A percentile compares a stretch with the other conserved stretches of the same genome.
These are phyloP conservation scores for Colletotrichum tanaceti DNA, from an alignment of 2,329 filamentous ascomycete genomes.

Conservation along the genomic window DNA sequence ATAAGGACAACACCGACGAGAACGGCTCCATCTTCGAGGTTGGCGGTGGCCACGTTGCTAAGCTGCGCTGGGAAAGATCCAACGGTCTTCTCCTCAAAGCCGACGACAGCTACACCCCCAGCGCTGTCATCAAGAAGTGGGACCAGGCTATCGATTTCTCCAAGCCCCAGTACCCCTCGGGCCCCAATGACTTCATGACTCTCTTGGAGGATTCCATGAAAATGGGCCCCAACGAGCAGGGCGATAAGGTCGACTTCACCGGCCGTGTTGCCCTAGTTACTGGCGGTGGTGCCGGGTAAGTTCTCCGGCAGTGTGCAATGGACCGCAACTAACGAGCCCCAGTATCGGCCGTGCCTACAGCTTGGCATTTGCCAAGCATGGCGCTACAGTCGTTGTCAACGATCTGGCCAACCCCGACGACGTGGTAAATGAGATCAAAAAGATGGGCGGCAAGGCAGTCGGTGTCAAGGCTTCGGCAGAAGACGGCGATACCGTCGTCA, in stretches of 20 bases:
- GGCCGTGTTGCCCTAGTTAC: constrained; percentile 89
- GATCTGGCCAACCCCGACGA: constrained; percentile 92
- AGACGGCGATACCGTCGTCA: constrained; percentile 90
- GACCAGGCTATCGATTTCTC: constrained; percentile 88
- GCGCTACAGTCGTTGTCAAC: constrained; percentile 91
- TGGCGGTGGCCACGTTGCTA: constrained; percentile 91
- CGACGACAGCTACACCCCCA: constrained; percentile 87
- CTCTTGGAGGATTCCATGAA: constrained; percentile 87
- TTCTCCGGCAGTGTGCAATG: constrained; percentile 34
- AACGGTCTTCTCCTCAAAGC: constrained; percentile 89
- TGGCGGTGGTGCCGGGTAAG: constrained; percentile 82
- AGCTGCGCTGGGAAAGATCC: constrained; percentile 94
- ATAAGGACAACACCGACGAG: constrained; percentile 85
- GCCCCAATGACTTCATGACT: constrained; percentile 87
- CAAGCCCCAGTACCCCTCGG: constrained; percentile 82
- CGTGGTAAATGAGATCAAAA: constrained; percentile 92
- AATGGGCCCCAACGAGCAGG: constrained; percentile 76
- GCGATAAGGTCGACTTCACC: constrained; percentile 81
- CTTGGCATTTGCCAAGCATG: constrained; percentile 85
- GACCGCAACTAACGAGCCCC: constrained; percentile 33
- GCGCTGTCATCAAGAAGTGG: constrained; percentile 91
- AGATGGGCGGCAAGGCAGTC: constrained; percentile 87
- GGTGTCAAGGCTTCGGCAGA: constrained; percentile 94
- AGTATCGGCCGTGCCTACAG: constrained; percentile 92
- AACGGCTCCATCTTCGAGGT: constrained; percentile 93